Evolutionary conservation across 495 filamentous ascomycete species (phyloP).

Genomic region (Aspergillus affinis): DNA sequence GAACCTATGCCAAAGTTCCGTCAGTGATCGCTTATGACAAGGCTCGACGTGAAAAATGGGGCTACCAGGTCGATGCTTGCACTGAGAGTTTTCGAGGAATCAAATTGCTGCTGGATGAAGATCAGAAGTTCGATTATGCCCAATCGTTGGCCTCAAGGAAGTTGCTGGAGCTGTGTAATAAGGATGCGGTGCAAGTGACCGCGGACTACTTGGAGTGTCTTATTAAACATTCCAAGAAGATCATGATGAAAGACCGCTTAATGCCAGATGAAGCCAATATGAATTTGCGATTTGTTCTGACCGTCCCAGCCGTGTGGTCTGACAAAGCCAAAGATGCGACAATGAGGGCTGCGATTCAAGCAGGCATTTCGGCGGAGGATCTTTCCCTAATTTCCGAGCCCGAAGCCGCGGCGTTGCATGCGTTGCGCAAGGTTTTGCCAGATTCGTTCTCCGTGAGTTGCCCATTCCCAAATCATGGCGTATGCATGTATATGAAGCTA

Average conservation of each 20-base stretch:
- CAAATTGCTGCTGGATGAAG: conserved; percentile 24
- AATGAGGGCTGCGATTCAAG: conserved; percentile 41
- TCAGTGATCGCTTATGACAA: too few relatives aligned
- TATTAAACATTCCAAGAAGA: conserved; percentile 29
- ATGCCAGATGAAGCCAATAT: conserved; percentile 18
- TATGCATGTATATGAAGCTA: too few relatives aligned
- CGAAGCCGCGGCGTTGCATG: conserved; percentile 59
- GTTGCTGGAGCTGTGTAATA: conserved; percentile 6
- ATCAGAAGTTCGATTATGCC: conserved; percentile 12
- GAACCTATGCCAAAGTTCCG: too few relatives aligned
- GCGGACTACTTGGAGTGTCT: conserved; percentile 45
- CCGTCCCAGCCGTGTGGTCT: conserved; percentile 57
- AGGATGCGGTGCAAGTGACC: conserved; percentile 14
- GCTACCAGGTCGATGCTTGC: too few relatives aligned
- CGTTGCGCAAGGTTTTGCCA: conserved; percentile 36
- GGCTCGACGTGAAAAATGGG: too few relatives aligned
- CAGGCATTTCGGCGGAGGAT: conserved; percentile 42
- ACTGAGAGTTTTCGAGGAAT: conserved; percentile 18
- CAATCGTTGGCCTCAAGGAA: conserved; percentile 8
- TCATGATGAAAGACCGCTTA: conserved; percentile 31
- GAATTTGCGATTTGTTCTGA: conserved; percentile 42
- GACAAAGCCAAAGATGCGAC: conserved; percentile 51
- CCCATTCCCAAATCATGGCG: too few relatives aligned
- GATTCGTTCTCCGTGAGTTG: conserved; percentile 23
- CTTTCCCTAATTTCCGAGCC: conserved; percentile 60